Conservation (phyloP, 495 filamentous ascomycete species). For the Endocarpon pusillum region DNA sequence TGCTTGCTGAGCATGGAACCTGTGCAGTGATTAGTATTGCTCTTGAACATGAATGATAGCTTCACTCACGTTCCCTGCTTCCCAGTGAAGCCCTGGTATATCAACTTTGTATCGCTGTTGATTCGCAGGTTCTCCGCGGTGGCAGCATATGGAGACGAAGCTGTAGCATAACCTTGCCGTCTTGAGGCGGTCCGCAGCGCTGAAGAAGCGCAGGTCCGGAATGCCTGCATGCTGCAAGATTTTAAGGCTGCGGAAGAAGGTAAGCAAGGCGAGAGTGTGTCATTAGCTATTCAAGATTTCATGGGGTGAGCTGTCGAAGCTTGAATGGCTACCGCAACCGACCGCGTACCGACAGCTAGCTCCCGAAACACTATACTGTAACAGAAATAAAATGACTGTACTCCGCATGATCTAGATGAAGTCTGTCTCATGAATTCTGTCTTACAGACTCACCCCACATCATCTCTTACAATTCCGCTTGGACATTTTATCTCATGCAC, state of each 20-base stretch:
- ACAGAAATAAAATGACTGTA: too few species aligned
- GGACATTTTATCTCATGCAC: too few species aligned
- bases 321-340: too few species aligned
- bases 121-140: constrained; percentile 87
- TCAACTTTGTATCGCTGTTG: constrained; percentile 76
- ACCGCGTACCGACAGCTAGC: too few species aligned
- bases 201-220: constrained; percentile 32
- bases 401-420: too few species aligned
- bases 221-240: constrained; percentile 34
- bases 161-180: constrained; percentile 51
- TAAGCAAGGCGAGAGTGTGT: constrained; percentile 8
- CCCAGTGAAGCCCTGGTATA: constrained; percentile 96
- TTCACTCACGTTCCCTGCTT: constrained; percentile 90
- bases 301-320: neutral
- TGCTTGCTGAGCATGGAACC: constrained; percentile 93
- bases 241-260: constrained; percentile 11
- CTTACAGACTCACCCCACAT: too few species aligned
- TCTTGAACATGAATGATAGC: neutral
- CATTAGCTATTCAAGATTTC: constrained; percentile 7
- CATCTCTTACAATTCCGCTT: too few species aligned
- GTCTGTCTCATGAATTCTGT: too few species aligned
- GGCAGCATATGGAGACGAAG: constrained; percentile 52
- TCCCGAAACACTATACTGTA: too few species aligned
- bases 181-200: constrained; percentile 32
- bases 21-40: constrained; percentile 16